phyloP scores from a whole-genome alignment of 805 yeast genomes.

The Schwanniomyces yamadae region DNA sequence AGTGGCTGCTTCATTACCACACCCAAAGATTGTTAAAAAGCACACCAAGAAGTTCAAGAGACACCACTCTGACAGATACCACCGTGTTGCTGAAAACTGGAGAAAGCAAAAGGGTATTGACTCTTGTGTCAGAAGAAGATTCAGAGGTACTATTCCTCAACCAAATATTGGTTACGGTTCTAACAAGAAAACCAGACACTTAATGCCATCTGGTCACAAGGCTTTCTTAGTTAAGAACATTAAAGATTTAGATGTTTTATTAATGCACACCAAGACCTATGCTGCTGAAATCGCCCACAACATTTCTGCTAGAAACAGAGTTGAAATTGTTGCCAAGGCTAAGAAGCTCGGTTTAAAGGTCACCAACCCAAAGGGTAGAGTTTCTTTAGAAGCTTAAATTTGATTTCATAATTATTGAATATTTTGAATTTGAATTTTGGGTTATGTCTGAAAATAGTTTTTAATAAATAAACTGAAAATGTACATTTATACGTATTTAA shows the following conservation, averaged over 20 bases:
- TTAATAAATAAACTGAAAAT: conserved; percentile 8
- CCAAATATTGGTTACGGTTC: conserved; percentile 99
- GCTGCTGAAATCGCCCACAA: conserved; percentile 99
- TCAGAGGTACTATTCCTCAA: conserved; percentile 98
- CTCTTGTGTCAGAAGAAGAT: conserved; percentile 99
- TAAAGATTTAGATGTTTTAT: conserved; percentile 89
- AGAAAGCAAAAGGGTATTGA: conserved; percentile 99
- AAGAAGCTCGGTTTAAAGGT: conserved; percentile 98
- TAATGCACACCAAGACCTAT: conserved; percentile 96
- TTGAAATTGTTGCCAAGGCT: conserved; percentile 92
- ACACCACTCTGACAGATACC: conserved; percentile 99
- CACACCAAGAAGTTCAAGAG: conserved; percentile 99
- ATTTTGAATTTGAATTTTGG: conserved; percentile 12
- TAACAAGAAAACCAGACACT: conserved; percentile 96
- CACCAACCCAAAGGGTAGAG: conserved; percentile 99
- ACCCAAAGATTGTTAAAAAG: conserved; percentile 99
- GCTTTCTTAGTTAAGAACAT: conserved; percentile 89
- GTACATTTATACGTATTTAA: conserved; percentile 13
- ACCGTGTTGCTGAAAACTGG: conserved; percentile 98
- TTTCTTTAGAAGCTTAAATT: conserved; percentile 91
- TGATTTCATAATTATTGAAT: conserved; percentile 13
- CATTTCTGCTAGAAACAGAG: conserved; percentile 98
- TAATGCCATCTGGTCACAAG: conserved; percentile 98
- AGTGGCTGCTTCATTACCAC: conserved; percentile 96
- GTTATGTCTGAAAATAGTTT: conserved; percentile 15